Evolutionary conservation across 352 stramenopile genomes (phyloP), one percentile per base, ranked within the genome.

Genomic region (Phytophthora sp.): DNA sequence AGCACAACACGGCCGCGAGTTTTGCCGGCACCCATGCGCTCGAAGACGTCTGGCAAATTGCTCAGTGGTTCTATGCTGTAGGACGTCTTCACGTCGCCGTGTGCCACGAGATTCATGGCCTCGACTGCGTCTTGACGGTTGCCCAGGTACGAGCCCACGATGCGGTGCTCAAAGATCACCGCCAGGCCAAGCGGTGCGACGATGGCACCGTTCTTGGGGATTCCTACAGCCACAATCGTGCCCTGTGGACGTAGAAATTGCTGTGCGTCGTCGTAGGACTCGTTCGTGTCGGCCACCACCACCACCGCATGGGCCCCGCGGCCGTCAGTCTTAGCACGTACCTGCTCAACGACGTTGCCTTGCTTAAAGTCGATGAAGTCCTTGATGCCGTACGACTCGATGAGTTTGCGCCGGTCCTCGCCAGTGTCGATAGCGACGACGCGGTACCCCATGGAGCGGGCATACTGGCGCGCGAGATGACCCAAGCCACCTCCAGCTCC

Each of bases 401-500:
- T 73, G 8, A 88, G 55, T 31, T 82, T 76, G 37, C 74, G 69
- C 60, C 96, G 97, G 11, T 66, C 69, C 4, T 77, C 70, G 17
- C 72, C 74, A 6, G 80, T 66, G 55, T 88, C 87, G 26, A 97
- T 79, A 0, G 89, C 80, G n/a, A 88, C 83, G 2, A 95, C 79
- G n/a, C 84, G 72, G 52, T 76, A 79, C 27, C 83, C 81, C 66
- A 96, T 87, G 4, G 78, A 80, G 4, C 76, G 66, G n/a, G 81
- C 88, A 35, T 92, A 83, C 57, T 95, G 91, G 53, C 92, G 74
- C 7, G 67, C 86, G 41, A 96, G 71, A 54, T 96, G 88, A 20
- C 88, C 87, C 10, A 96, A 58, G 44, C 87, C 79, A n/a, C 88
- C 88, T n/a, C 91, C 73, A 13, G 66, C 69, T 1, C 88, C 88